Base-by-base conservation (phyloP, 345 rosid genomes). In the Cardamine occulta region DNA sequence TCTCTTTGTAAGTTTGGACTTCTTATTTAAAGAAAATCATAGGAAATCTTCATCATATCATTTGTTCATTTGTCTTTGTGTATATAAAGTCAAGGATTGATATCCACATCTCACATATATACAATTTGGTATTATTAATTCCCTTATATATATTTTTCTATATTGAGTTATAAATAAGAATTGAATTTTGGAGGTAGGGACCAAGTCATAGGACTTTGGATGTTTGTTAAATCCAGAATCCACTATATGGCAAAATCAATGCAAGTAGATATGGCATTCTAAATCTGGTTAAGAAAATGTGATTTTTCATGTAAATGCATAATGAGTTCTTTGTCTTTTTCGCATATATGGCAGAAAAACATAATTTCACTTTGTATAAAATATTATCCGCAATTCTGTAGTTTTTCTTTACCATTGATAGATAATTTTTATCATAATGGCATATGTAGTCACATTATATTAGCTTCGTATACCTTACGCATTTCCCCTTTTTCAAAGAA, bases 181-280 rank as follows among this genome's bases (percentile, higher is more conserved):
- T n/a, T 71, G 48, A 29, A 19, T 8, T 45, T 60, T 7, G 35
- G 52, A 66, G 73, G 67, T 67, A 58, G 44, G 73, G 78, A 57
- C 60, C 67, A 59, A 66, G 51, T 48, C 34, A 66, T 26, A 57
- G 15, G 11, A 56, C 40, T 47, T 66, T 66, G 73, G 60, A 74
- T 66, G 78, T 58, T 57, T 47, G 17, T 57, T 56, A 57, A 64
- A 64, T 65, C 72, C 65, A 55, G 66, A 11, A 26, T 74, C 42
- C 31, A 47, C 7, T 11, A 60, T 11, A 60, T 48, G 29, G 52
- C 40, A 56, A 64, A 26, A 74, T 10, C 24, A 42, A 28, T 44
- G 72, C 77, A 65, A 74, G 65, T 74, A 63, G 64, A 21, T 21
- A 63, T 64, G 56, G 26, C 55, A 28, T 40, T 73, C 70, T 55